phyloP scores from a whole-genome alignment of 2,329 filamentous ascomycete species.

The Aspergillus sp. region DNA sequence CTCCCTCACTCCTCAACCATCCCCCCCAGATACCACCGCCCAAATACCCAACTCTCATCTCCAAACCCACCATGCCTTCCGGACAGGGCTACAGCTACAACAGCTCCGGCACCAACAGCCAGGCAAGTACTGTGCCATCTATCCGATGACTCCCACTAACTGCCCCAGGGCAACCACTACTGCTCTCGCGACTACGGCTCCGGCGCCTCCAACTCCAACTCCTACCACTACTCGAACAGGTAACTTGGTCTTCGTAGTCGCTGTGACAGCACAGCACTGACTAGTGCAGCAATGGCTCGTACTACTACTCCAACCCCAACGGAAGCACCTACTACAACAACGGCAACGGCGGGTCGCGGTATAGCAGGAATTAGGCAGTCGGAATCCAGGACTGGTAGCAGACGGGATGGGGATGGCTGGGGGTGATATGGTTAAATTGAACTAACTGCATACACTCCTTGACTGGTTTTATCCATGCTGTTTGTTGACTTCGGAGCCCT shows the following conservation, averaged over 20 bases:
- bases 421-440: too few relatives aligned
- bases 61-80: too few relatives aligned
- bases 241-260: conserved; percentile 21
- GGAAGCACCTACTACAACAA: conserved; percentile 61
- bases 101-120: conserved; percentile 51
- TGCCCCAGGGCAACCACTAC: conserved; percentile 55
- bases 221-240: conserved; percentile 56
- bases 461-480: too few relatives aligned
- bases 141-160: not conserved
- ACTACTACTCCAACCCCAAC: conserved; percentile 64
- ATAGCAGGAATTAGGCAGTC: too few relatives aligned
- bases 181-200: conserved; percentile 56
- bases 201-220: conserved; percentile 20
- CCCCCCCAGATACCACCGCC: not conserved
- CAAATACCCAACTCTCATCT: conserved; percentile 11
- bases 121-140: conserved; percentile 38
- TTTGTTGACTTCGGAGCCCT: too few relatives aligned
- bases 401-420: too few relatives aligned
- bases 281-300: conserved; percentile 49
- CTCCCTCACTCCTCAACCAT: too few relatives aligned
- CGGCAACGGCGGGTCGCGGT: conserved; percentile 43
- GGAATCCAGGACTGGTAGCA: too few relatives aligned
- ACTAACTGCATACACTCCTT: too few relatives aligned
- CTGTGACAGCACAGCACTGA: not conserved
- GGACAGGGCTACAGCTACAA: conserved; percentile 28